These are phyloP conservation scores for Peniophora sp. DNA, from an alignment of 1,284 basidiomycete species.

Conservation along the genomic window DNA sequence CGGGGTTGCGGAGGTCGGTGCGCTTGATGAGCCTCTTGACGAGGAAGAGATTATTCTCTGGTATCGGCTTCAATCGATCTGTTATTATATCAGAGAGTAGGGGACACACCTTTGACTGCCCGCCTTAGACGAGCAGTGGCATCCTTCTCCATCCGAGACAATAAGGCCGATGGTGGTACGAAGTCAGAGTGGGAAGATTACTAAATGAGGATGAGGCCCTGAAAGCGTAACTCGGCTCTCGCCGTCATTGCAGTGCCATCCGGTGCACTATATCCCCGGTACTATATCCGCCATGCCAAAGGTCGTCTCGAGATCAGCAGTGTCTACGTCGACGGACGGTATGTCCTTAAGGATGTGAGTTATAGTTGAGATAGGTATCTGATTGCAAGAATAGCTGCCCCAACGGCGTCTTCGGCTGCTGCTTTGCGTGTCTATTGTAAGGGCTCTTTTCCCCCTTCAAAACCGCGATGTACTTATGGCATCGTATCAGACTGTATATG, in stretches of 20 bases:
- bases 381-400: slow-evolving; percentile 42
- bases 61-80: slow-evolving; percentile 7
- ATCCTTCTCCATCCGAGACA: slow-evolving; percentile 63
- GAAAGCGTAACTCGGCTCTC: neutral
- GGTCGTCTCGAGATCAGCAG: slow-evolving; percentile 72
- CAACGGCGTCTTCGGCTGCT: slow-evolving; percentile 70
- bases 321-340: slow-evolving; percentile 79
- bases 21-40: slow-evolving; percentile 75
- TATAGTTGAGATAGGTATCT: slow-evolving; percentile 5
- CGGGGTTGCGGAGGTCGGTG: slow-evolving; percentile 85
- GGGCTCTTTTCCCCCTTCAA: slow-evolving; percentile 19
- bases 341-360: slow-evolving; percentile 14
- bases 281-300: slow-evolving; percentile 51
- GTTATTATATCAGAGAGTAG: slow-evolving; percentile 5
- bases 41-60: slow-evolving; percentile 89
- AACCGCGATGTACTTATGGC: no score
- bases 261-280: neutral
- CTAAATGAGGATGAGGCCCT: neutral
- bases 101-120: slow-evolving; percentile 63
- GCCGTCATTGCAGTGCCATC: neutral
- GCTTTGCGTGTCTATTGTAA: slow-evolving; percentile 74
- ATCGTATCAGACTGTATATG: slow-evolving; percentile 58
- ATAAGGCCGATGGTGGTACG: slow-evolving; percentile 26
- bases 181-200: neutral
- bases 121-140: slow-evolving; percentile 64